Base-by-base conservation (phyloP, 164 flowering plant species). In the Sextonia rubra region DNA sequence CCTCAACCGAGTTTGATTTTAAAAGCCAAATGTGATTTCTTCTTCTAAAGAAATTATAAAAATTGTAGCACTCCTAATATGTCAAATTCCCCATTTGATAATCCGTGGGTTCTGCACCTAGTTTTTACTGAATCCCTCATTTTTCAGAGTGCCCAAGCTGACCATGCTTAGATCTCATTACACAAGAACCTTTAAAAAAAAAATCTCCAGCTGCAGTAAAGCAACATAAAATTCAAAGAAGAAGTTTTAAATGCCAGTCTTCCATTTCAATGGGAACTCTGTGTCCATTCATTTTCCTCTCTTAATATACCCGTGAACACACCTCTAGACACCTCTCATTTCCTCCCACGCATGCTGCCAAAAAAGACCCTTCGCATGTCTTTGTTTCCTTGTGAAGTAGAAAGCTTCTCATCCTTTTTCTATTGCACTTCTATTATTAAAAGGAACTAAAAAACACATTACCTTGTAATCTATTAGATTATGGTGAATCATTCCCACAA, bases 301-400 rank as follows among this genome's bases (percentile, higher is more conserved):
- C 20, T 7, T 6, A 6, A 32, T 9, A 37, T 4, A 52, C 58
- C 58, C 58, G 58, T 52, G 58, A 52, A 52, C 20, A 52, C 58
- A 15, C n/a, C 47, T 64, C 67, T 64, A 24, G 27, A 69, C 15
- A 5, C 60, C 18, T n/a, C n/a, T 25, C 24, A 8, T 11, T 69
- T n/a, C 25, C 64, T 22, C 14, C 65, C 48, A 60, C 48, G 52
- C 72, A 79, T 68, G 60, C 70, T 64, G 84, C 89, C 92, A 86
- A 87, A 85, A 18, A 15, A 26, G 66, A 84, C 80, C 75, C 58
- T 75, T 91, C 93, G 88, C 97, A 88, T 91, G 96, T 75, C 77
- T 80, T 83, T 89, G 91, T 87, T 78, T 80, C n/a, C 62, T 78
- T 72, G 70, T 71, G 73, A 71, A 75, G 70, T 23, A 73, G 68